Evolutionary conservation across 306 rosid genomes (phyloP).

Genomic region (Cyclanthera cordifolia): DNA sequence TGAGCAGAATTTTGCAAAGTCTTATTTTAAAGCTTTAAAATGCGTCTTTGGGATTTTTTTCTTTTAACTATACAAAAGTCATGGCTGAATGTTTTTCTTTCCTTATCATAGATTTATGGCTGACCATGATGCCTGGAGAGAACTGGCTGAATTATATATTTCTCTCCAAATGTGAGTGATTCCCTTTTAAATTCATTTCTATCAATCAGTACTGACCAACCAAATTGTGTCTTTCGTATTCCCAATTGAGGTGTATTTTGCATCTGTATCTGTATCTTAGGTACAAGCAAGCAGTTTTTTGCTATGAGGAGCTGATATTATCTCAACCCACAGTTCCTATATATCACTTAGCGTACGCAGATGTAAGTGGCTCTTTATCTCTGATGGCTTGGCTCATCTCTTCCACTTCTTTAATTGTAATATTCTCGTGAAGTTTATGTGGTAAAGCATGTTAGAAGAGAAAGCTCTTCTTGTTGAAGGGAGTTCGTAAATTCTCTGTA

Average conservation of each 20-base stretch:
- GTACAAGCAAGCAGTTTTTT: constrained; percentile 97
- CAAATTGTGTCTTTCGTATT: background rate
- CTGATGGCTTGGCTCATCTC: background rate
- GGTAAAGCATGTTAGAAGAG: background rate
- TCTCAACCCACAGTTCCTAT: constrained; percentile 84
- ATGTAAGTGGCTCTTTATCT: constrained; percentile 41
- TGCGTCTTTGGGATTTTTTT: background rate
- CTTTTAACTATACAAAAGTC: background rate
- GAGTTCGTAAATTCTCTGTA: background rate
- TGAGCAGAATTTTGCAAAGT: constrained; percentile 26
- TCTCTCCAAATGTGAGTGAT: constrained; percentile 71
- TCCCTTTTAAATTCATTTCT: constrained; percentile 2
- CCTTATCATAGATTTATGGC: constrained; percentile 81
- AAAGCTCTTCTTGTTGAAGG: background rate
- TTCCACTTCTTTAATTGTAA: background rate
- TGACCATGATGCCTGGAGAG: constrained; percentile 99
- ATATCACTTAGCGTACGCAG: constrained; percentile 84
- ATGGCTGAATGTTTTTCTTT: constrained; percentile 19
- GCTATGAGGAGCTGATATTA: constrained; percentile 91
- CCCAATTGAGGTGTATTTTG: constrained; percentile 20
- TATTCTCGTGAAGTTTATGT: background rate
- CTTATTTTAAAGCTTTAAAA: background rate
- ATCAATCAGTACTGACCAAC: background rate
- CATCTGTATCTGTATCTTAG: constrained; percentile 22
- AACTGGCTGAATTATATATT: constrained; percentile 76